Conservation (phyloP, 768 basidiomycete species). For the Termitomyces sp. region DNA sequence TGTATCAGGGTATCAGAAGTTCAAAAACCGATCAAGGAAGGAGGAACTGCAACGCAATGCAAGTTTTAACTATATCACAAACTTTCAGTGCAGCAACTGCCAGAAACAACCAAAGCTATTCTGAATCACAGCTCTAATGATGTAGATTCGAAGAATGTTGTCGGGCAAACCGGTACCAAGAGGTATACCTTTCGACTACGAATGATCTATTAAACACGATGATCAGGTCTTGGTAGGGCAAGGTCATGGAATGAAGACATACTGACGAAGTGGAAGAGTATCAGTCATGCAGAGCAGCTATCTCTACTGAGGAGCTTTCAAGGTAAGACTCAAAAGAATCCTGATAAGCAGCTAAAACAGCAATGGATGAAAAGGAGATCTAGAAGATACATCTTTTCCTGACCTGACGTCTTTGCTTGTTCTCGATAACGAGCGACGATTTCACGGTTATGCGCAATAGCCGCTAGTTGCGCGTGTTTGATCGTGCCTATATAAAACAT, state of each 20-base stretch:
- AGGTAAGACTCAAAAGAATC: conserved; percentile 60
- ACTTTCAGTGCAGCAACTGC: not conserved
- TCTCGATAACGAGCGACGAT: conserved; percentile 65
- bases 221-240: not conserved
- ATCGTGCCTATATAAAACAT: conserved; percentile 61
- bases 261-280: not conserved
- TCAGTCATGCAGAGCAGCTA: conserved; percentile 62
- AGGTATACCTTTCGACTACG: not conserved
- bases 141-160: not conserved
- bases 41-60: not conserved
- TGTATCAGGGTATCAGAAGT: not conserved
- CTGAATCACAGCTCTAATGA: not conserved
- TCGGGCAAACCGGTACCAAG: too few relatives aligned
- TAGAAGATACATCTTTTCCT: conserved; percentile 5
- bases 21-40: not conserved
- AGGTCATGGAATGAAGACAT: not conserved
- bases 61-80: not conserved
- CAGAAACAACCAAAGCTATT: not conserved
- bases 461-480: conserved; percentile 76
- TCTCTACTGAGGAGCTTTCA: conserved; percentile 50
- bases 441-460: conserved; percentile 67
- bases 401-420: conserved; percentile 46
- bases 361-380: not conserved
- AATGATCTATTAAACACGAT: not conserved
- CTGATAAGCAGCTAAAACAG: conserved; percentile 41